Percentiles rank a stretch among this genome's conserved stretches.
Evolutionary conservation across 192 early-diverging fungal genomes (phyloP).

Genomic region (Backusella macrospora): DNA sequence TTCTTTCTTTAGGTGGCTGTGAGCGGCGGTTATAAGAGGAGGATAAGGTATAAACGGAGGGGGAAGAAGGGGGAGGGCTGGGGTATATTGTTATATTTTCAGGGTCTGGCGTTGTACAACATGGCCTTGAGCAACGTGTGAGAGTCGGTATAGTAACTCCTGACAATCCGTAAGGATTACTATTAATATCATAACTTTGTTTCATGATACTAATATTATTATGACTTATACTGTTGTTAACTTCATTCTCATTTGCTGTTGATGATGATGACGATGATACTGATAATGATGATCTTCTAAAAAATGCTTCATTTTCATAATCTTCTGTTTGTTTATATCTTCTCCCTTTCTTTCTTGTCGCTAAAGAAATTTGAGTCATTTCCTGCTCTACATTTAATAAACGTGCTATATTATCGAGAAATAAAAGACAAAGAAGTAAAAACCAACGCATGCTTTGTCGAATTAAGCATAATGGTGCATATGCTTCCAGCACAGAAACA

Average conservation of each 20-base stretch:
- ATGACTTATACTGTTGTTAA: no score
- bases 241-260: neutral
- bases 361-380: neutral
- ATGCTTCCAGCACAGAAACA: neutral
- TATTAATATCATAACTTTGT: neutral
- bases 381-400: constrained; percentile 10
- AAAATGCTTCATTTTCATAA: neutral
- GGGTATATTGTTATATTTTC: neutral
- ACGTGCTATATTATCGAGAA: constrained; percentile 11
- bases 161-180: neutral
- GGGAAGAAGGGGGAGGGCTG: constrained; percentile 1
- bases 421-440: neutral
- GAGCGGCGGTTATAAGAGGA: neutral
- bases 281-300: neutral
- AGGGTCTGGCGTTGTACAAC: neutral
- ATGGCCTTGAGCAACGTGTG: neutral
- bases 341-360: neutral
- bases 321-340: neutral
- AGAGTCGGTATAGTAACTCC: neutral
- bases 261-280: neutral
- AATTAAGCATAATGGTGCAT: neutral
- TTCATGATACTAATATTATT: neutral
- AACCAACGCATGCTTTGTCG: constrained; percentile 2
- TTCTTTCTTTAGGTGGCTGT: neutral
- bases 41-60: neutral